Base-by-base conservation (phyloP, 75 land plant species). In the Pseudotsuga menziesii region DNA sequence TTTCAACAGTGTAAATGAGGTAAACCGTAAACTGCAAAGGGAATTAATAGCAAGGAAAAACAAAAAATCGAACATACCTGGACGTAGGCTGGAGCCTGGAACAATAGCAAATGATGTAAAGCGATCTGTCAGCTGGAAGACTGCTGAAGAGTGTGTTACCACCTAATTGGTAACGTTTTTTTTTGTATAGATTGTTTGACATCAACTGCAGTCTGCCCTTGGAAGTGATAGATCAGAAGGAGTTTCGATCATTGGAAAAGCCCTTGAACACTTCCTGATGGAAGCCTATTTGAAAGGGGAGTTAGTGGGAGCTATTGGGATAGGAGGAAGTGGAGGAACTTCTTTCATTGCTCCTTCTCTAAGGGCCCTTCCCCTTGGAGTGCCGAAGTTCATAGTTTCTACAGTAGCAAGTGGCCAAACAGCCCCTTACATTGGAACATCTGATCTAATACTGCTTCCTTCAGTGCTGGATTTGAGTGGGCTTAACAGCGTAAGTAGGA, bases 241-340 rank as follows among this genome's bases (percentile, higher is more conserved):
- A 17, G 74, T 88, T 72, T 78, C 84, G 13, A 57, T 89, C 1
- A 87, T 96, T 91, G 79, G 86, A 60, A 83, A 83, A 64, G 95
- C 92, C 17, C 89, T 97, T 35, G 85, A 81, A 23, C 57, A 76
- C 41, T 95, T 88, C 67, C 73, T 97, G 17, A 81, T 61, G 56
- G 82, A 78, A 76, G 83, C 84, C 57, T 56, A 69, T 57, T 79
- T 79, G 25, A 78, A 79, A 73, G 82, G 83, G 6, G 73, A 66
- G 41, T 77, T 92, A 55, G 83, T 57, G 60, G 99, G 98, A 66
- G 95, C 85, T 36, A 81, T 97, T 62, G 99, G 99, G 29, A 60
- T 97, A 64, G 99, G 99, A 44, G 99, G 99, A 48, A 92, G 95
- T 81, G 95, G 99, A n/a, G 99, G 98, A 32, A 94, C 99, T 22